Evolutionary conservation across 441 rosid genomes (phyloP).

Genomic region (Erodium moschatum): DNA sequence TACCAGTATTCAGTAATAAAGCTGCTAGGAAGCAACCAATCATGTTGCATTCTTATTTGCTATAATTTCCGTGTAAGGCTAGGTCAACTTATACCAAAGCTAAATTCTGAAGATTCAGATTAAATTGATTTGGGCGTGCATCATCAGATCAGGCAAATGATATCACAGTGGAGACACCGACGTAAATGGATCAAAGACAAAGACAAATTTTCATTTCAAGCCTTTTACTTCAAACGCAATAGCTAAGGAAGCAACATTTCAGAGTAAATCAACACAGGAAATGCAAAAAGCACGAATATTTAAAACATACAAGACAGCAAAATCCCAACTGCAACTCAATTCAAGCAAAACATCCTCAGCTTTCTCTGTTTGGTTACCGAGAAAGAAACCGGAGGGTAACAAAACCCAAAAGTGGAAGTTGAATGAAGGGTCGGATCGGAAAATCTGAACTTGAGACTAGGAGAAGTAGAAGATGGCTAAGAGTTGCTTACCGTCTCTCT

Average conservation of each 20-base stretch:
- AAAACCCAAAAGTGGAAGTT: not conserved
- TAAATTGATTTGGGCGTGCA: not conserved
- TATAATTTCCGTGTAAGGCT: not conserved
- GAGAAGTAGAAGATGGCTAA: not conserved
- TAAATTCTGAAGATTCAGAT: not conserved
- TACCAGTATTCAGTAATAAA: not conserved
- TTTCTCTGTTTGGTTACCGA: not conserved
- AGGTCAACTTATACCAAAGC: not conserved
- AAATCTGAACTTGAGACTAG: not conserved
- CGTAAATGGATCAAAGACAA: not conserved
- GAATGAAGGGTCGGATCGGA: not conserved
- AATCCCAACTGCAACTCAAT: not conserved
- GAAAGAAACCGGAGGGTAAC: not conserved
- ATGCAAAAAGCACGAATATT: not conserved
- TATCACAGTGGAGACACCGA: not conserved
- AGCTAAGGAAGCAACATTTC: not conserved
- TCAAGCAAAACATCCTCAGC: not conserved
- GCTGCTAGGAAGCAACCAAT: not conserved
- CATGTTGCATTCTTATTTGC: not conserved
- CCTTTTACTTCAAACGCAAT: not conserved
- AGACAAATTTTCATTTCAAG: not conserved
- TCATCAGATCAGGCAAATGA: not conserved
- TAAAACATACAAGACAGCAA: not conserved
- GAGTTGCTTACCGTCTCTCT: conserved; percentile 49
- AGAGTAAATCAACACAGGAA: not conserved